phyloP scores from a whole-genome alignment of 768 basidiomycete species.

The Leccinum pellstonianum region DNA sequence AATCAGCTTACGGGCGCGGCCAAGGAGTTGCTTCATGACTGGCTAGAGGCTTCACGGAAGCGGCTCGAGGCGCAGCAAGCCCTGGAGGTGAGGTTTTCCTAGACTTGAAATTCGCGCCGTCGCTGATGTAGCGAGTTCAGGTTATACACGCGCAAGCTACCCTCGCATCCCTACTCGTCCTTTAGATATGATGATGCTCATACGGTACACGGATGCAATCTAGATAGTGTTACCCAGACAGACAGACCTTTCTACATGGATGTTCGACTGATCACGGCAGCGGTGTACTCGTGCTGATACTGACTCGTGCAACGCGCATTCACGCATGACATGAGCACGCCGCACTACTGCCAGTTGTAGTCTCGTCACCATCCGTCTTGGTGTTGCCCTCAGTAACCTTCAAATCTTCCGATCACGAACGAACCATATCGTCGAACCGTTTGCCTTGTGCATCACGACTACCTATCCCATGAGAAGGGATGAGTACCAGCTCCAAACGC shows the following conservation, averaged over 20 bases:
- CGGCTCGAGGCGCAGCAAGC: conserved; percentile 92
- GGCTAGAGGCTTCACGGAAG: conserved; percentile 86
- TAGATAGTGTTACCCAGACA: conserved; percentile 16
- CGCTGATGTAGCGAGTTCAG: conserved; percentile 39
- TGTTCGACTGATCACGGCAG: background rate
- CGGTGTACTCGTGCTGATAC: background rate
- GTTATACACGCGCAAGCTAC: conserved; percentile 84
- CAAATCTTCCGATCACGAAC: too few relatives aligned
- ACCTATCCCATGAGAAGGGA: too few relatives aligned
- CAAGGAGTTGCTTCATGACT: conserved; percentile 73
- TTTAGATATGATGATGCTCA: conserved; percentile 41
- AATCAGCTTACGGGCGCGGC: conserved; percentile 88
- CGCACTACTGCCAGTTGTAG: conserved; percentile 63
- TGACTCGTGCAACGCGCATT: conserved; percentile 58
- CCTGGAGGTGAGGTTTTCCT: conserved; percentile 57
- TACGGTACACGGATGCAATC: conserved; percentile 17
- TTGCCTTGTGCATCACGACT: too few relatives aligned
- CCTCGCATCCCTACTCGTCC: conserved; percentile 73
- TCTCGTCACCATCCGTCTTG: too few relatives aligned
- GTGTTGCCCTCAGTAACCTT: too few relatives aligned
- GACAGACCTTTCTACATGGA: background rate
- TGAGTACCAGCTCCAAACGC: too few relatives aligned
- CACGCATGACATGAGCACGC: conserved; percentile 83
- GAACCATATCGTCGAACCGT: too few relatives aligned
- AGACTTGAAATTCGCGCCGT: background rate